phyloP scores from a whole-genome alignment of 2,329 filamentous ascomycete genomes.

The Sarocladiaceae sp. region DNA sequence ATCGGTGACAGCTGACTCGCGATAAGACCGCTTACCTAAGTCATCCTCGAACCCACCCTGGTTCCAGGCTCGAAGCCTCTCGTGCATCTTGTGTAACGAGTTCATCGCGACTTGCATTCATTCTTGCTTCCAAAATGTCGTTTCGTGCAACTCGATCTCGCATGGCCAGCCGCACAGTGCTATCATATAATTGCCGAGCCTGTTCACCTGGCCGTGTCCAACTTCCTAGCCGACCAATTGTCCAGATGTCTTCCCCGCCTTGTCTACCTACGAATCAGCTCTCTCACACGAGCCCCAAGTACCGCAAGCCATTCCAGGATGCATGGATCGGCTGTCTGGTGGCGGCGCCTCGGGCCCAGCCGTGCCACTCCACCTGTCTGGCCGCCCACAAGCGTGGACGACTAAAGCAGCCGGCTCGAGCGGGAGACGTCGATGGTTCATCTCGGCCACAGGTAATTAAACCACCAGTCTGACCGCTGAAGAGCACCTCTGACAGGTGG shows the following conservation, averaged over 20 bases:
- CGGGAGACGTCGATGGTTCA: neutral
- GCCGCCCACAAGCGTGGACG: neutral
- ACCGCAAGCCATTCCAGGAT: neutral
- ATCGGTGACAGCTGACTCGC: neutral
- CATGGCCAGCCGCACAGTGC: neutral
- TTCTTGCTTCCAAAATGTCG: too few species aligned
- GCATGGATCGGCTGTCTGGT: slow-evolving; percentile 3
- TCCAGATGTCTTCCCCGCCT: neutral
- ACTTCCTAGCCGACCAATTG: neutral
- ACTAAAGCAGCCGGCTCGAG: neutral
- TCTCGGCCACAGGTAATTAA: neutral
- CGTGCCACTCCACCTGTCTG: neutral
- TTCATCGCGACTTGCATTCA: too few species aligned
- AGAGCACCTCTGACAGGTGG: slow-evolving; percentile 3
- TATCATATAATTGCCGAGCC: neutral
- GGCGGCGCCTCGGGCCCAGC: slow-evolving; percentile 6
- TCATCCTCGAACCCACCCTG: too few species aligned
- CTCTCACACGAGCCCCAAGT: neutral
- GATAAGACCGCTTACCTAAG: slow-evolving; percentile 5
- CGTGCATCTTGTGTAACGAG: neutral
- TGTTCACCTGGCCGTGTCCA: neutral
- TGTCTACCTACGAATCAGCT: neutral
- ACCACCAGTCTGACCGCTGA: neutral
- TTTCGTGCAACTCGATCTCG: neutral
- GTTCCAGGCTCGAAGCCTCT: too few species aligned